Conservation (phyloP, 2,329 filamentous ascomycete genomes). For the Curvularia eragrostidis region DNA sequence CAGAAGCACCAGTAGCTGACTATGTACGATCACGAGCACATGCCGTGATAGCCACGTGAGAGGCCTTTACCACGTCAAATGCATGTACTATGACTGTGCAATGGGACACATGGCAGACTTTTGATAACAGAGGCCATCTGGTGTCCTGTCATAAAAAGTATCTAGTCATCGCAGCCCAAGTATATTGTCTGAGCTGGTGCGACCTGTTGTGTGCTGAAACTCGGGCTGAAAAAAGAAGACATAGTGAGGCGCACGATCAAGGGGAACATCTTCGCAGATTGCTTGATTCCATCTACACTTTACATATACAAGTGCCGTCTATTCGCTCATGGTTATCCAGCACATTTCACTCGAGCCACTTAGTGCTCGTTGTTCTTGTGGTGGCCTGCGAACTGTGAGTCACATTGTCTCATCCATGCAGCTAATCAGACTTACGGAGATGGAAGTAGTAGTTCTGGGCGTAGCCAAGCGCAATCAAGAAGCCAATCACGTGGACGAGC, state of each 20-base stretch:
- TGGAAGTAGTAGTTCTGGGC: conserved; percentile 99
- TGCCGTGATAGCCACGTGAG: conserved; percentile 11
- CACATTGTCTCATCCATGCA: conserved; percentile 16
- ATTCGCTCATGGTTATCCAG: conserved; percentile 16
- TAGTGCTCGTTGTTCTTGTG: conserved; percentile 99
- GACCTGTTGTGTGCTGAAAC: conserved; percentile 4
- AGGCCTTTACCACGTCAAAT: neutral
- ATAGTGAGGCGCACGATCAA: neutral
- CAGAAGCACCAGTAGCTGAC: neutral
- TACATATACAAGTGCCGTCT: conserved; percentile 48
- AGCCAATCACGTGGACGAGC: conserved; percentile 82
- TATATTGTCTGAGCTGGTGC: neutral
- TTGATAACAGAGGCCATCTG: neutral
- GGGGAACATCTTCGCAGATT: conserved; percentile 29
- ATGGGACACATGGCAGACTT: neutral
- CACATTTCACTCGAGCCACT: conserved; percentile 21
- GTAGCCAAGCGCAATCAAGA: conserved; percentile 84
- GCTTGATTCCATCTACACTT: conserved; percentile 47
- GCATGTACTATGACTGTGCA: neutral
- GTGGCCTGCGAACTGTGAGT: conserved; percentile 70
- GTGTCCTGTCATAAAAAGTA: neutral
- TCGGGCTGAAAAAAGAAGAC: neutral
- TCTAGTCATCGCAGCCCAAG: neutral
- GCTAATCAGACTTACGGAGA: conserved; percentile 73
- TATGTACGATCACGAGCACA: conserved; percentile 4